Evolutionary conservation across 225 moss, liverwort and hornwort species (phyloP), one percentile per base, ranked within the genome.

Genomic region (Pleurozium schreberi): DNA sequence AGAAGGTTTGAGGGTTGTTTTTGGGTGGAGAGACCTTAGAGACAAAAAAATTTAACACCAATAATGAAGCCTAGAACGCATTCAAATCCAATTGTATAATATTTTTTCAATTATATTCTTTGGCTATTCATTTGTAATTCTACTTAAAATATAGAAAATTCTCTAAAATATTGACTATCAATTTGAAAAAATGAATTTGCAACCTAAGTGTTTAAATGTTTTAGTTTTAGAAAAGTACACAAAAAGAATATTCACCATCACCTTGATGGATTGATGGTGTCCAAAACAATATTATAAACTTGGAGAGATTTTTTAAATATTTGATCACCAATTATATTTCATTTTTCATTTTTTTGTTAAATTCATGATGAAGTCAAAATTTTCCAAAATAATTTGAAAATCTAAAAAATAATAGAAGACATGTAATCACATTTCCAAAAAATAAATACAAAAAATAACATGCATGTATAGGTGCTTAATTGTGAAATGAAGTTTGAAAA

Each of bases 1-100:
- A 33, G 25, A 34, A 64, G 5, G 38, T 38, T 67, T 60, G 3
- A 10, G 2, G 4, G 38, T 5, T 0, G 0, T 38, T 38, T 38
- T 12, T 3, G 5, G 10, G 34, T 67, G 4, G 11, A 1, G 6
- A 67, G 67, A 67, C 38, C 12, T 66, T 67, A 38, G 12, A 4
- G 2, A 67, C 0, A 3, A 0, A 6, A 67, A 38, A 6, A 11
- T 65, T 21, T 2, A n/a, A 18, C 7, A 20, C 3, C 2, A 6
- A 21, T 38, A 12, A 21, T 38, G 21, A 38, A 66, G 66, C 20
- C 11, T 5, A 0, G 1, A 38, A 68, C 12, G n/a, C 13, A 23
- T n/a, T 68, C 0, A 4, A 68, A 22, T 40, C n/a, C 22, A n/a
- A n/a, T 36, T 69, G 8, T 5, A 40, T 8, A 70, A 8, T 14